Evolutionary conservation across 768 basidiomycete species (phyloP), one percentile per base, ranked within the genome.

Genomic region (Amanita jacksonii): DNA sequence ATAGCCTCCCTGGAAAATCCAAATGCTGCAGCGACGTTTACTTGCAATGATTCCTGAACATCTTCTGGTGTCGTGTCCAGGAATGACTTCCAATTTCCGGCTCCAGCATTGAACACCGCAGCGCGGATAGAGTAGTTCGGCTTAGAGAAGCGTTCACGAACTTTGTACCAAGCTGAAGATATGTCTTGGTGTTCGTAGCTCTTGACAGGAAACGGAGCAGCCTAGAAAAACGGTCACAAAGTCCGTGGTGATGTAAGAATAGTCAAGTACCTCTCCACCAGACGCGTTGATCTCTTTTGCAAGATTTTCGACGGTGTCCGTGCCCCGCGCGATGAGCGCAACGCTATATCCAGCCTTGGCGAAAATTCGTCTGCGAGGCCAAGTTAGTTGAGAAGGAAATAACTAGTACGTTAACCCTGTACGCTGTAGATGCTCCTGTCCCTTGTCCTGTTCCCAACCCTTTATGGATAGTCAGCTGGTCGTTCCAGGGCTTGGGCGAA

Each of bases 41-140:
- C 61, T 41, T 81, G 66, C 8, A 77, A 55, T 16, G 66, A 64
- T 18, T 66, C 57, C 42, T 72, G 67, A 15, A 83, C 53, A 27
- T 84, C 80, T 39, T 74, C 65, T 1, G 75, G 71, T 0, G 74
- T 79, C 18, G 82, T 54, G 9, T 81, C 69, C 20, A 86, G 61
- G 68, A 85, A 86, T 1, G 72, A 70, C 59, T 81, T 83, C 70
- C 75, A 83, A 9, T 76, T 58, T 2, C 69, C 70, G 25, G 70
- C 56, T 0, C 66, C 80, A 2, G 66, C 72, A 53, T 86, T 86
- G 62, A 74, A 86, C 9, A 86, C 52, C 1, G 81, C 81, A 2
- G 69, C 78, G 9, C 74, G 74, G 31, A 85, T 68, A 22, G 63
- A 64, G 48, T 69, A 72, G 23, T 68, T 58, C 2, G 77, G 70